Evolutionary conservation across 371 early-diverging fungal species (phyloP).

Genomic region (Funneliformis caledonium): DNA sequence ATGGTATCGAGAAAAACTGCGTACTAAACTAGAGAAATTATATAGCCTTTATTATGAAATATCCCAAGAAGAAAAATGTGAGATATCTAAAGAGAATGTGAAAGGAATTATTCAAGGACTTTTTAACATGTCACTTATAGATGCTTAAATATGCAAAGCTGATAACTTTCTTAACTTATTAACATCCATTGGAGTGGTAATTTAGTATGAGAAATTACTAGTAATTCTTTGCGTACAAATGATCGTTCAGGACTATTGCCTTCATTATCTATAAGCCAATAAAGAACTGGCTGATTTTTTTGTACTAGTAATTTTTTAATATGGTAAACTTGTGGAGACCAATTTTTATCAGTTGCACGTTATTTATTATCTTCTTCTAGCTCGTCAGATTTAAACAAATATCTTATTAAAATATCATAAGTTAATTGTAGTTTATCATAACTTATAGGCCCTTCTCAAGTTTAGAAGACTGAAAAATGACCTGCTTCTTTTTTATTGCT

Average conservation of each 20-base stretch:
- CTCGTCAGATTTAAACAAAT: background rate
- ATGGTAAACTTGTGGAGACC: too few relatives aligned
- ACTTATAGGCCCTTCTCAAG: background rate
- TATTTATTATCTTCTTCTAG: background rate
- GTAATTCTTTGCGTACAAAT: background rate
- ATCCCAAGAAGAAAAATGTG: background rate
- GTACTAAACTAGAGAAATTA: background rate
- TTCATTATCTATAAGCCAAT: background rate
- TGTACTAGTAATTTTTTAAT: too few relatives aligned
- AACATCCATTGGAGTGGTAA: background rate
- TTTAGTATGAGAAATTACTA: background rate
- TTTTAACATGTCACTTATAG: too few relatives aligned
- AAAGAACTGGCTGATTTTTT: too few relatives aligned
- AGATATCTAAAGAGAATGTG: background rate
- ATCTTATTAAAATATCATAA: background rate
- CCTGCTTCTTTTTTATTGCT: conserved; percentile 18
- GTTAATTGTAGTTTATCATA: conserved; percentile 1
- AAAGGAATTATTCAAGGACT: background rate
- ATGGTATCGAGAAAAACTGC: background rate
- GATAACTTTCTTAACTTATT: background rate
- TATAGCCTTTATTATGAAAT: background rate
- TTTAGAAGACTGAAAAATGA: conserved; percentile 14
- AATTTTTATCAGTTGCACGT: background rate
- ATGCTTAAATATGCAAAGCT: too few relatives aligned
- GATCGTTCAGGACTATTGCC: background rate